A percentile compares a stretch with the other conserved stretches of the same genome.
phyloP scores from a whole-genome alignment of 352 stramenopile genomes.

The Pythium dissimile region DNA sequence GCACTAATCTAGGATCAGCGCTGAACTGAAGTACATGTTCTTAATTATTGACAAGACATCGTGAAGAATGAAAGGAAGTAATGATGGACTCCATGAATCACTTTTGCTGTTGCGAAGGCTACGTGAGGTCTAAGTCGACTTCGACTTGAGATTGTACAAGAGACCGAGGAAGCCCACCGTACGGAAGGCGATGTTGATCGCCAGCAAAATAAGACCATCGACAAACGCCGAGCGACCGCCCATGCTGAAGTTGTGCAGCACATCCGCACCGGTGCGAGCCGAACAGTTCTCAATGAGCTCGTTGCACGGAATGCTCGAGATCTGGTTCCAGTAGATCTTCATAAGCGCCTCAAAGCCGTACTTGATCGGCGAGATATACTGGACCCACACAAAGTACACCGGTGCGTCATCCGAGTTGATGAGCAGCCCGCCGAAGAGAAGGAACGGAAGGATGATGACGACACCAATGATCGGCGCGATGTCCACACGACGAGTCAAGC shows the following conservation, averaged over 20 bases:
- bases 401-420: slow-evolving; percentile 39
- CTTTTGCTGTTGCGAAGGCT: no score
- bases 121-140: slow-evolving; percentile 10
- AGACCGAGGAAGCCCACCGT: slow-evolving; percentile 32
- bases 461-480: slow-evolving; percentile 44
- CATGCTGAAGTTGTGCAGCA: slow-evolving; percentile 36
- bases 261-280: slow-evolving; percentile 17
- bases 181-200: slow-evolving; percentile 33
- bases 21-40: no score
- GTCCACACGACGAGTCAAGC: slow-evolving; percentile 28
- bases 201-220: slow-evolving; percentile 30
- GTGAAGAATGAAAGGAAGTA: no score
- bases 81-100: no score
- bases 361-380: slow-evolving; percentile 55
- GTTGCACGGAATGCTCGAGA: slow-evolving; percentile 37
- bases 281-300: slow-evolving; percentile 33
- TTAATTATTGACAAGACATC: no score
- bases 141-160: slow-evolving; percentile 17
- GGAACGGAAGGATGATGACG: slow-evolving; percentile 41
- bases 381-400: slow-evolving; percentile 48
- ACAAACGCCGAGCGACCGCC: slow-evolving; percentile 17
- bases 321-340: slow-evolving; percentile 42
- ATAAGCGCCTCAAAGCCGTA: slow-evolving; percentile 44
- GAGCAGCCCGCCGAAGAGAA: slow-evolving; percentile 47
- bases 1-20: no score